phyloP scores from a whole-genome alignment of 2,329 filamentous ascomycete species.

The Pseudogymnoascus sp. region DNA sequence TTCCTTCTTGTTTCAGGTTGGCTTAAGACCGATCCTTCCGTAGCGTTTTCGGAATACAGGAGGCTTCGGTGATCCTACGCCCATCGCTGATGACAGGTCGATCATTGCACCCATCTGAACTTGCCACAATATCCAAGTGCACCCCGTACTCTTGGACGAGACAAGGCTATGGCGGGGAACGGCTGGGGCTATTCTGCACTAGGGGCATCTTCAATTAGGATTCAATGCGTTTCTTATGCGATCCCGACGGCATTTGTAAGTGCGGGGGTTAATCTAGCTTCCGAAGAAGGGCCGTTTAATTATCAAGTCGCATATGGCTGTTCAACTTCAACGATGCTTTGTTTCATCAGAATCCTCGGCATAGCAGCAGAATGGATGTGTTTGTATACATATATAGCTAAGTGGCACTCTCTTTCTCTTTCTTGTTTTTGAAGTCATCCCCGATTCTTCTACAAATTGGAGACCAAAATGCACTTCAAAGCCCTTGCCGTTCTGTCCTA shows the following conservation, averaged over 20 bases:
- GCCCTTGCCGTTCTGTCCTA: neutral
- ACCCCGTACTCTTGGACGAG: neutral
- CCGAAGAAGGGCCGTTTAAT: slow-evolving; percentile 6
- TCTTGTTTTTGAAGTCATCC: neutral
- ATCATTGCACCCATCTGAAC: neutral
- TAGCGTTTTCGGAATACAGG: neutral
- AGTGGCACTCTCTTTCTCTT: neutral
- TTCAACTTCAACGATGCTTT: neutral
- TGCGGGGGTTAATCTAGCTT: neutral
- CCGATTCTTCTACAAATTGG: neutral
- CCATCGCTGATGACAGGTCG: neutral
- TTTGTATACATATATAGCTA: neutral
- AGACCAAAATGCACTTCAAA: slow-evolving; percentile 2
- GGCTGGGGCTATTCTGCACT: neutral
- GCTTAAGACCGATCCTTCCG: neutral
- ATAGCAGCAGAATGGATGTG: neutral
- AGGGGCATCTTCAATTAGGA: neutral
- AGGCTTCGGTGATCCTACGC: neutral
- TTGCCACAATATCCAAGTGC: neutral
- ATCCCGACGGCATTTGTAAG: neutral
- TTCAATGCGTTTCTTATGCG: slow-evolving; percentile 1
- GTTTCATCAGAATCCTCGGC: neutral
- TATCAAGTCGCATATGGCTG: neutral
- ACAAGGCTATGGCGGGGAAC: neutral
- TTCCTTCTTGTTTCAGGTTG: neutral